phyloP scores from a whole-genome alignment of 768 basidiomycete species.

The Baorangia bicolor region DNA sequence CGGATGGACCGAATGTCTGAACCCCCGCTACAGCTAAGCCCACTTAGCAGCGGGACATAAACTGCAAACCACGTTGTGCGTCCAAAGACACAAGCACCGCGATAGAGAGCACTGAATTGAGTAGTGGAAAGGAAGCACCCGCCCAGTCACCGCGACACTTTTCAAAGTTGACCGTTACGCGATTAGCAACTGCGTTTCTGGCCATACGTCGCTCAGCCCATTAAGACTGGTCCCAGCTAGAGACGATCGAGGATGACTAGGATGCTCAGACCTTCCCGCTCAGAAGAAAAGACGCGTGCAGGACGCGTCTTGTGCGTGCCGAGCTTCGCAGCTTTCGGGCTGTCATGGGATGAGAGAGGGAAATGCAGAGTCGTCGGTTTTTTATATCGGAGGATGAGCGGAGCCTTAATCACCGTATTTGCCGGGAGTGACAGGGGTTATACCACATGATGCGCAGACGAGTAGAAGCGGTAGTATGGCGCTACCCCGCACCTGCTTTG shows the following conservation, averaged over 20 bases:
- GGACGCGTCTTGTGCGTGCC: constrained; percentile 23
- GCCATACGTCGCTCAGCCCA: constrained; percentile 29
- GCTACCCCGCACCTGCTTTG: constrained; percentile 14
- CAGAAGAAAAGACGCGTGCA: constrained; percentile 23
- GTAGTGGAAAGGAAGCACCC: constrained; percentile 3
- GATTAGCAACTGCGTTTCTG: constrained; percentile 28
- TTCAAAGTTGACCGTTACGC: constrained; percentile 24
- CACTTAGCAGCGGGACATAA: neutral
- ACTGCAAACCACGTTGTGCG: constrained; percentile 7
- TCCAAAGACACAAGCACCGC: constrained; percentile 14
- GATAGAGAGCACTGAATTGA: constrained; percentile 20
- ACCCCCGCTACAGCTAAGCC: neutral
- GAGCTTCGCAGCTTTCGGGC: constrained; percentile 33
- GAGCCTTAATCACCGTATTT: constrained; percentile 20
- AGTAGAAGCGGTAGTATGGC: neutral
- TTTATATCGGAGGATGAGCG: constrained; percentile 13
- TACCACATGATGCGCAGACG: constrained; percentile 20
- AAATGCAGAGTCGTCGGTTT: neutral
- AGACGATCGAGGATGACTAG: constrained; percentile 31
- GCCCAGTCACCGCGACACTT: constrained; percentile 30
- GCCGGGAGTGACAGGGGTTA: constrained; percentile 2
- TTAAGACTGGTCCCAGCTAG: constrained; percentile 28
- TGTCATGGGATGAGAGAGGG: constrained; percentile 17
- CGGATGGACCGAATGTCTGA: neutral
- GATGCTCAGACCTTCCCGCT: constrained; percentile 37